Evolutionary conservation across 345 rosid species (phyloP), one percentile per base, ranked within the genome.

Genomic region (Bruguiera gymnorhiza): DNA sequence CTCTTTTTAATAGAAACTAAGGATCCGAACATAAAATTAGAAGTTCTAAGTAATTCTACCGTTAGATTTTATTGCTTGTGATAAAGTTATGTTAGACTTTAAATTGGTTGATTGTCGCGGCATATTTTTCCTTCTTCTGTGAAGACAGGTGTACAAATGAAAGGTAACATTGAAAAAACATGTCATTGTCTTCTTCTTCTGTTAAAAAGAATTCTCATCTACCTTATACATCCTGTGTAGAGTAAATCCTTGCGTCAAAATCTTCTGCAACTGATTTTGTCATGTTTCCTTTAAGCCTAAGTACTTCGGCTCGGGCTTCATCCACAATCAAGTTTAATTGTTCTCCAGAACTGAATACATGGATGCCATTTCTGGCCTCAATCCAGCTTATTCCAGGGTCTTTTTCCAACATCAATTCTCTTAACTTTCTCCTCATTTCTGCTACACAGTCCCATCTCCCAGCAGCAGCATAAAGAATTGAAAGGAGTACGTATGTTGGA

Each of bases 351-450:
- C 85, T 72, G 75, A 91, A 87, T 5, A 76, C 80, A 34, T 80
- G 84, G 70, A 88, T 73, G 52, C 50, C 70, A 72, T 83, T 82
- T 76, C 76, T 75, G 63, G 74, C 76, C 74, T 89, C 93, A 53
- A 91, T 86, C 97, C 98, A 93, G 80, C 97, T 93, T 62, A 88
- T 59, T 51, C 90, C 97, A 20, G 96, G 94, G 77, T 83, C 87
- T 78, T 88, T 91, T 43, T 81, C 83, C 65, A 80, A 62, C 67
- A 63, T 68, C 72, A 85, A 72, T 48, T 83, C 88, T 80, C 91
- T 86, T 6, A 85, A 83, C 82, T 82, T 86, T 65, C 75, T 84
- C 78, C 93, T 87, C 67, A 78, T 81, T 65, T 79, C 88, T 15
- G 88, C 87, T 46, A 84, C 97, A 30, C 63, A 69, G 21, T 85